A percentile compares a stretch with the other conserved stretches of the same genome.
Conservation (phyloP, 495 filamentous ascomycete genomes). For the Podospora sp. region DNA sequence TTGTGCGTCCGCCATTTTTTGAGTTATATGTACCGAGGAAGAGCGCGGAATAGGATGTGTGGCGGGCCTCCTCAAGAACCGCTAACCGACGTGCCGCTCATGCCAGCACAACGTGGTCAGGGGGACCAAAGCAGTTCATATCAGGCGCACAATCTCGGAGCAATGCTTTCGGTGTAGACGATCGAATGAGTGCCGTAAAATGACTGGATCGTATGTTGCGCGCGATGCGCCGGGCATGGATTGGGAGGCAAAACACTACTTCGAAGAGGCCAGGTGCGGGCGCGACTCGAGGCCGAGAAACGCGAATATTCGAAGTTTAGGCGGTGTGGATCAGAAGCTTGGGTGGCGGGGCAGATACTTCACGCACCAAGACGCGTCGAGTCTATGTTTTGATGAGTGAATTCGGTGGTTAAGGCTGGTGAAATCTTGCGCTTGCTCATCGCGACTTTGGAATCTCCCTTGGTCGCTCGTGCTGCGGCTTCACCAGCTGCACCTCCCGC, state of each 20-base stretch:
- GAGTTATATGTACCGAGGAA: constrained; percentile 10
- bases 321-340: neutral
- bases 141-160: constrained; percentile 21
- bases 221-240: constrained; percentile 25
- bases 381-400: neutral
- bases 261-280: neutral
- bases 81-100: constrained; percentile 24
- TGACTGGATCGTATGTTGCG: neutral
- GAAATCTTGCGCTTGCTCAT: constrained; percentile 10
- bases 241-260: neutral
- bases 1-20: constrained; percentile 49
- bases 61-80: constrained; percentile 28
- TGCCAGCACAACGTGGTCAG: constrained; percentile 19
- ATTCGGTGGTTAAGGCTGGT: constrained; percentile 6
- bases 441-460: constrained; percentile 16
- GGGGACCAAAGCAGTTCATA: constrained; percentile 22
- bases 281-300: constrained; percentile 11
- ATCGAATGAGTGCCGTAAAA: neutral
- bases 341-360: neutral
- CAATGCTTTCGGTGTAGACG: neutral
- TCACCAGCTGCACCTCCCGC: constrained; percentile 3
- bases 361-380: constrained; percentile 23
- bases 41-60: neutral
- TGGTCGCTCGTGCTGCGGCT: constrained; percentile 11
- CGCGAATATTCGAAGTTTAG: constrained; percentile 1